phyloP scores from a whole-genome alignment of 2,329 filamentous ascomycete genomes.

The Penicillium sp. region DNA sequence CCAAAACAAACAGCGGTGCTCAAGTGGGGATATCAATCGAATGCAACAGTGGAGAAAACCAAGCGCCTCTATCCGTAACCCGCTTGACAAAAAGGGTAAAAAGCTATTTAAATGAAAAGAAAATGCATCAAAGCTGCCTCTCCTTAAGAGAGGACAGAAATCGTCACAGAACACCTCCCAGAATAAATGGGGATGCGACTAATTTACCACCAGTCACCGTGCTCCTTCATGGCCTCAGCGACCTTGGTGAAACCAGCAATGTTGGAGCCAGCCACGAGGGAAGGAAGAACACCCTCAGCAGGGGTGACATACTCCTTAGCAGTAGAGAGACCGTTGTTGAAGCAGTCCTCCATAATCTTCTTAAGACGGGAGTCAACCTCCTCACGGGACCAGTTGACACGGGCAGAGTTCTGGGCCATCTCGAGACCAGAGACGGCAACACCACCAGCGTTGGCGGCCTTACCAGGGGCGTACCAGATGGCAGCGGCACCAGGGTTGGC shows the following conservation, averaged over 20 bases:
- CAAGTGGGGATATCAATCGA: slow-evolving; percentile 22
- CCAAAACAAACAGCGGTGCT: slow-evolving; percentile 15
- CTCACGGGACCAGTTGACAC: slow-evolving; percentile 75
- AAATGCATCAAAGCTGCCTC: slow-evolving; percentile 17
- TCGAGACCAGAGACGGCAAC: slow-evolving; percentile 94
- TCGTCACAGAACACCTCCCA: slow-evolving; percentile 12
- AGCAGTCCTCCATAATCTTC: slow-evolving; percentile 88
- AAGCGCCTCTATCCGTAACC: slow-evolving; percentile 28
- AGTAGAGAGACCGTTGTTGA: slow-evolving; percentile 78
- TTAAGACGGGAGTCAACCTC: slow-evolving; percentile 88
- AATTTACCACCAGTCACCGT: slow-evolving; percentile 78
- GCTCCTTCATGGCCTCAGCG: slow-evolving; percentile 83
- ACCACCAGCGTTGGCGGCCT: slow-evolving; percentile 95
- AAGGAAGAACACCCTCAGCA: slow-evolving; percentile 74
- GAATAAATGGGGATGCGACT: neutral
- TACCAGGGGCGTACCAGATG: slow-evolving; percentile 94
- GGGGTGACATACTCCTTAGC: slow-evolving; percentile 78
- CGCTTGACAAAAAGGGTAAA: slow-evolving; percentile 18
- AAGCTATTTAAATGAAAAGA: slow-evolving; percentile 11
- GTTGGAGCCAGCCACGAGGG: slow-evolving; percentile 85
- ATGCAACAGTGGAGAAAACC: slow-evolving; percentile 19
- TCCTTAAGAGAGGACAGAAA: slow-evolving; percentile 9
- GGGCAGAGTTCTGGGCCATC: slow-evolving; percentile 95
- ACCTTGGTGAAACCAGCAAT: slow-evolving; percentile 98
- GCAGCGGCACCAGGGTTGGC: slow-evolving; percentile 55